Base-by-base conservation (phyloP, 1,284 basidiomycete species). In the Sphagnurus paluster region DNA sequence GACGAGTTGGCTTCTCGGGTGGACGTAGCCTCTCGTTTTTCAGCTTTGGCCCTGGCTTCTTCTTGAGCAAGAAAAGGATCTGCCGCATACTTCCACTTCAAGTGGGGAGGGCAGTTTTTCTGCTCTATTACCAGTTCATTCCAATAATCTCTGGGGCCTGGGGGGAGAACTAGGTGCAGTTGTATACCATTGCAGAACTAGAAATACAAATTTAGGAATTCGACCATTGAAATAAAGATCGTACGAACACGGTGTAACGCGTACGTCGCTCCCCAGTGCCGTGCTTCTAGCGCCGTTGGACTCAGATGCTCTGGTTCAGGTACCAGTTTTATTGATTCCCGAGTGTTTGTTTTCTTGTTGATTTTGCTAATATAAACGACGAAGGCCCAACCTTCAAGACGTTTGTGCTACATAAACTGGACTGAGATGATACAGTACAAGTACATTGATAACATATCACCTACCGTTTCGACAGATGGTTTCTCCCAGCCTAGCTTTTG, bases 401-500 rank as follows among this genome's bases (percentile, higher is more conserved):
- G 65, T 70, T 78, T 66, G 63, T 69, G 65, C 75, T 79, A 54
- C 63, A 50, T 49, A 52, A 57, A n/a, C n/a, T n/a, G n/a, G n/a
- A n/a, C n/a, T 61, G 43, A 48, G 38, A 26, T 33, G 34, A 35
- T 42, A 17, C 33, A 29, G 19, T 41, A 32, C 24, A 28, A 16
- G 14, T 20, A 38, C 8, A 29, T 32, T 11, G 35, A 50, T 53
- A 30, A 48, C 52, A 17, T 26, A 45, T 13, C 16, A 20, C 63
- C 76, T 61, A 90, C 89, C 25, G 86, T 80, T 48, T 90, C 84
- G 16, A 93, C 76, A 7, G 68, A 62, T 1, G 91, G 83, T 51
- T 86, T 85, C 49, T 92, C 88, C 91, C 90, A 95, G 1, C 87
- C 88, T 48, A 80, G 76, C 65, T 92, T 92, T 59, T 91, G 89